Evolutionary conservation across 495 filamentous ascomycete genomes (phyloP).

Genomic region (Neohortaea acidophila): DNA sequence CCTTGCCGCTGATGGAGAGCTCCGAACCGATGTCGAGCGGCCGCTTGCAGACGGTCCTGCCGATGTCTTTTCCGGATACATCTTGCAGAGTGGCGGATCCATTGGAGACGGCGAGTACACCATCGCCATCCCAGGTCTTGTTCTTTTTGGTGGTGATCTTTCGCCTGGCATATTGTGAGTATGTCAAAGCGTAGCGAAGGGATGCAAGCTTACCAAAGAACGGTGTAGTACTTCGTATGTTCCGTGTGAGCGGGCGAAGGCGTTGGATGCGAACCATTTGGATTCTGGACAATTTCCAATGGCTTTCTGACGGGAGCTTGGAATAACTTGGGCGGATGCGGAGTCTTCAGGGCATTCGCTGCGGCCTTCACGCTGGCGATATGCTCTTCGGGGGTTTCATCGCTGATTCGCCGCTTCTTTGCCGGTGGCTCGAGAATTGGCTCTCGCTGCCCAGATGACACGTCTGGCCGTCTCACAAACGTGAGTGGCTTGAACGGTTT

Average conservation of each 20-base stretch:
- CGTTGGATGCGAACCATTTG: constrained; percentile 10
- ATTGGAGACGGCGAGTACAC: constrained; percentile 41
- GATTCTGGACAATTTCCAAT: constrained; percentile 29
- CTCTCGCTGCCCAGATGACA: not conserved
- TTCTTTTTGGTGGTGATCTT: constrained; percentile 66
- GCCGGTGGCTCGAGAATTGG: constrained; percentile 13
- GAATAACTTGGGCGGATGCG: constrained; percentile 7
- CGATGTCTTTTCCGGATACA: constrained; percentile 52
- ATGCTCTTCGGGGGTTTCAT: constrained; percentile 8
- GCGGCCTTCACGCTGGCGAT: not conserved
- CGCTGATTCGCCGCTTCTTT: constrained; percentile 25
- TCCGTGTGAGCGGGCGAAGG: constrained; percentile 2
- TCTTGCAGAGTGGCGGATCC: constrained; percentile 51
- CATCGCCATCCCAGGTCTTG: constrained; percentile 82
- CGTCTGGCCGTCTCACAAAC: not conserved
- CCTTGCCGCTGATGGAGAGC: constrained; percentile 54
- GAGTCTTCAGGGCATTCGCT: constrained; percentile 6
- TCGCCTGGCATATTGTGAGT: constrained; percentile 34
- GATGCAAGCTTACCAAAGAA: constrained; percentile 41
- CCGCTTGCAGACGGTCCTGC: constrained; percentile 38
- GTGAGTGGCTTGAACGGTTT: constrained; percentile 19
- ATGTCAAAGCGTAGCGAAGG: not conserved
- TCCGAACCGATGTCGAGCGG: constrained; percentile 45
- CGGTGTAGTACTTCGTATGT: constrained; percentile 46
- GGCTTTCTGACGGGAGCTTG: constrained; percentile 26